Evolutionary conservation across 148 eudicot genomes (phyloP), one percentile per base, ranked within the genome.

Genomic region (Tetragonia tetragonoides): DNA sequence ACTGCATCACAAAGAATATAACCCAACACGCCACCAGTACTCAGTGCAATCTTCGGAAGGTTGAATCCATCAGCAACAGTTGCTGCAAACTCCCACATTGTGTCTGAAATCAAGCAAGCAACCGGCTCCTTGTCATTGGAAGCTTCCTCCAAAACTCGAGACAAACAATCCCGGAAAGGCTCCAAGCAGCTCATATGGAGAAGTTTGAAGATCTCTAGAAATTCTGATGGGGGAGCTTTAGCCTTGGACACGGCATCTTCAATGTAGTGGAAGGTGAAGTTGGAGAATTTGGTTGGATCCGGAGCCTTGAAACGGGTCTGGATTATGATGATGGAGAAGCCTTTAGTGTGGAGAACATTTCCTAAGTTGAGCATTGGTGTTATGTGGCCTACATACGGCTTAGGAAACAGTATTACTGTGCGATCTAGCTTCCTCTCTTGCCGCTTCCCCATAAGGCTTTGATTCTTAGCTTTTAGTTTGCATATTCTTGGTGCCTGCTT

Each of bases 321-420:
- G 73, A 70, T 59, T 72, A 88, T 70, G 54, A 78, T 68, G 68
- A 88, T 86, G 38, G 83, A 67, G 54, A 86, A 78, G 10, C 88
- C 90, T 66, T 78, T 82, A 1, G 84, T 67, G 51, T 80, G 74
- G 11, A 86, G 87, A 57, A 81, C 76, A 49, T 83, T 64, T 56
- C 81, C 91, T 23, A 88, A 72, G 53, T 84, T 79, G 42, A 88
- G 72, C 91, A 84, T 86, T 10, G 91, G 87, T n/a, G 74, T 80
- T 51, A 83, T 46, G 79, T 86, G 89, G 53, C 89, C 89, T 79
- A 65, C 77, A 23, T 77, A 81, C 47, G 87, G 85, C 3, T 66
- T 57, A 3, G 91, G 89, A 47, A 84, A 85, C 1, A 88, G 71
- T 39, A 87, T 69, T 6, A 78, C 77, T 68, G 61, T 34, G 34